A percentile compares a stretch with the other conserved stretches of the same genome.
phyloP scores from a whole-genome alignment of 345 rosid species.

The Noccaea caerulescens region DNA sequence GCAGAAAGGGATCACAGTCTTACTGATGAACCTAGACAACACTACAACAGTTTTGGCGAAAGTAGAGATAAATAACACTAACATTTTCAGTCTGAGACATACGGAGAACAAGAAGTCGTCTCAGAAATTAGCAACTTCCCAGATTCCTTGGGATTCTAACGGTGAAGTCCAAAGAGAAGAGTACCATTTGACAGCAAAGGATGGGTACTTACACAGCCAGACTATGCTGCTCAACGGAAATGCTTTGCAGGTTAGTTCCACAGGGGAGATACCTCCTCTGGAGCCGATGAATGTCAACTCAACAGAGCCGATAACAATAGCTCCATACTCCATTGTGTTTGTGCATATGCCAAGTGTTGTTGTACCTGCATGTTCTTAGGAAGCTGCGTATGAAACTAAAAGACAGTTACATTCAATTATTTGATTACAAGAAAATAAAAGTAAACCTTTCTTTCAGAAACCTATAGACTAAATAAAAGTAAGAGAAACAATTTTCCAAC shows the following conservation, averaged over 20 bases:
- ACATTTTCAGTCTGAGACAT: conserved; percentile 32
- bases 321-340: conserved; percentile 74
- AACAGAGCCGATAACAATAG: conserved; percentile 54
- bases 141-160: conserved; percentile 32
- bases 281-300: conserved; percentile 57
- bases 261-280: conserved; percentile 70
- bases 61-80: conserved; percentile 48
- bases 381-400: conserved; percentile 39
- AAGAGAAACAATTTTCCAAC: conserved; percentile 9
- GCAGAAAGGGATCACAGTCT: conserved; percentile 77
- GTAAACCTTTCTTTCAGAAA: conserved; percentile 6
- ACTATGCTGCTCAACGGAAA: conserved; percentile 81
- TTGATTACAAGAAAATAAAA: conserved; percentile 23
- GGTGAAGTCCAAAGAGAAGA: conserved; percentile 62
- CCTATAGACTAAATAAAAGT: conserved; percentile 2
- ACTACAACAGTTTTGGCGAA: conserved; percentile 55
- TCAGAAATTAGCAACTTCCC: conserved; percentile 27
- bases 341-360: conserved; percentile 54
- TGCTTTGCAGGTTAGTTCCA: conserved; percentile 55
- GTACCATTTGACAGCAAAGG: conserved; percentile 79
- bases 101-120: conserved; percentile 30
- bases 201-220: conserved; percentile 82
- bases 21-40: conserved; percentile 76
- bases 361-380: conserved; percentile 62
- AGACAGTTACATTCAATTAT: conserved; percentile 35